Base-by-base conservation (phyloP, 2,329 filamentous ascomycete species). In the Mariannaea elegans region DNA sequence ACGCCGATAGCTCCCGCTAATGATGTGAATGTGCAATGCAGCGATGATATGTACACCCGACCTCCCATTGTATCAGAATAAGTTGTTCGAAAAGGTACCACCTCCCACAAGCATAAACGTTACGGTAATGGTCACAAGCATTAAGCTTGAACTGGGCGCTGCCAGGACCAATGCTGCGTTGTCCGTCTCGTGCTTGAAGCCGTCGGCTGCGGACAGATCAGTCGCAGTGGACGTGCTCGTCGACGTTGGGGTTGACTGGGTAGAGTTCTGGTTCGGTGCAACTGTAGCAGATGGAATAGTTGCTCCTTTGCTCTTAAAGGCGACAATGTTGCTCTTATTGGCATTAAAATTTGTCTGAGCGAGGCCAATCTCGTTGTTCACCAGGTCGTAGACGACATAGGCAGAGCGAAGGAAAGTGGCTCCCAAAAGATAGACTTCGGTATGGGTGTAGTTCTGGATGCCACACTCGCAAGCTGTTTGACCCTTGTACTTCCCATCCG, bases 381-480 rank as follows among this genome's bases (percentile, higher is more conserved):
- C 78, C 18, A 87, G 74, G 62, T 88, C 85, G 63, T 86, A 87
- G 7, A 87, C 84, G 6, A 87, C 82, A 61, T 87, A 88, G 1
- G 84, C 85, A 1, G 84, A 87, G 53, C 85, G 81, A 29, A 87
- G 72, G 69, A 88, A 87, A 0, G 82, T 84, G 65, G 86, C 85
- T 41, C 85, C 85, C 9, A 87, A 78, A 39, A 87, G 75, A 64
- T 75, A 84, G 0, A 79, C 74, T 2, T 72, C 62, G 19, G 68
- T 68, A 16, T 18, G 38, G 19, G 73, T 79, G 48, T 79, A 76
- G 68, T 84, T 84, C 65, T 84, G 80, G 57, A 89, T 82, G 36
- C 87, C 86, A 56, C 89, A 86, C 52, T 79, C 75, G 70, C 86
- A 89, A 0, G 78, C 76, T 0, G 73, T 63, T 68, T 84, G 67